Evolutionary conservation across 257 asterid genomes (phyloP).

Genomic region (Hygrophila difformis): DNA sequence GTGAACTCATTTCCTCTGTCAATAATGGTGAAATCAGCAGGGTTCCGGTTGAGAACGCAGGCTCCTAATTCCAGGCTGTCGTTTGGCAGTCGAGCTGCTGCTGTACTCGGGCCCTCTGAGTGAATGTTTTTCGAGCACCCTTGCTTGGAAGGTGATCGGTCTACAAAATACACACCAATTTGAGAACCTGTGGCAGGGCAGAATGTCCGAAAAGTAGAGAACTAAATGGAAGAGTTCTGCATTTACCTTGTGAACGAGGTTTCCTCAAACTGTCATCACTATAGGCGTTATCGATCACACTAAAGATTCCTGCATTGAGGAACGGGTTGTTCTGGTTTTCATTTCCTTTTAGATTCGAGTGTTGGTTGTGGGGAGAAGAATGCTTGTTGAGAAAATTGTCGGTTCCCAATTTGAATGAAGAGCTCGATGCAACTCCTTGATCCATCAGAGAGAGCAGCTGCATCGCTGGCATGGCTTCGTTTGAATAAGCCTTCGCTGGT

Average conservation of each 20-base stretch:
- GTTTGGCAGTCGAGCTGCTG: slow-evolving; percentile 8
- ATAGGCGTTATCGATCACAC: too few species aligned
- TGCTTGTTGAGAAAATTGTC: slow-evolving; percentile 31
- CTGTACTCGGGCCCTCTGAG: slow-evolving; percentile 12
- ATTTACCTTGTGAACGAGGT: slow-evolving; percentile 24
- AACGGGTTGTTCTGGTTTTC: slow-evolving; percentile 29
- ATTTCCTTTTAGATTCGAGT: slow-evolving; percentile 32
- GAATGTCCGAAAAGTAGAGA: neutral
- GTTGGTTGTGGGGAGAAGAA: slow-evolving; percentile 34
- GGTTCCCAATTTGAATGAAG: slow-evolving; percentile 32
- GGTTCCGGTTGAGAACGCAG: slow-evolving; percentile 36
- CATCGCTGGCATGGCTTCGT: slow-evolving; percentile 71
- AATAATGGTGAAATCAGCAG: slow-evolving; percentile 35
- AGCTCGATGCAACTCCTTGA: slow-evolving; percentile 25
- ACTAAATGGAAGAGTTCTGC: too few species aligned
- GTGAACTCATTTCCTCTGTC: slow-evolving; percentile 42
- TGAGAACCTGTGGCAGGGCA: slow-evolving; percentile 6
- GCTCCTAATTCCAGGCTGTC: slow-evolving; percentile 13
- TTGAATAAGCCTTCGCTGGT: slow-evolving; percentile 39
- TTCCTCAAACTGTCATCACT: slow-evolving; percentile 31
- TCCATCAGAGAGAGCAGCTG: slow-evolving; percentile 70
- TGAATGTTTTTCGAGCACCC: slow-evolving; percentile 13
- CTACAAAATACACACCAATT: slow-evolving; percentile 14
- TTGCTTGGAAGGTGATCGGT: slow-evolving; percentile 18
- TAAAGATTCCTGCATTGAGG: slow-evolving; percentile 7